Evolutionary conservation across 208 protist species (phyloP).

Genomic region (Leishmania braziliensis): DNA sequence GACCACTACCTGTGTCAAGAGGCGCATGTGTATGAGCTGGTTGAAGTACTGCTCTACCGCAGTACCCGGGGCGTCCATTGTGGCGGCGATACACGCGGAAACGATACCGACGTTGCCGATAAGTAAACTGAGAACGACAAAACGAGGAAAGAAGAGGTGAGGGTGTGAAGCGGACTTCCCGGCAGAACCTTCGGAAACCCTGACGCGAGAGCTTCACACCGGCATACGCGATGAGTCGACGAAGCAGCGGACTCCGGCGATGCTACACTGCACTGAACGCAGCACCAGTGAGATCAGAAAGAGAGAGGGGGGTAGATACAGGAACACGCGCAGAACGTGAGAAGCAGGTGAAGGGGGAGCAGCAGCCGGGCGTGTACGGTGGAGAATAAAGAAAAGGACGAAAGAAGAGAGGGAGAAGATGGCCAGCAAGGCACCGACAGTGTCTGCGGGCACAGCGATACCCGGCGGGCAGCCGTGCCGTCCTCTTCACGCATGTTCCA

Average conservation of each 20-base stretch:
- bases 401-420: background rate
- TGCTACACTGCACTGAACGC: background rate
- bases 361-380: background rate
- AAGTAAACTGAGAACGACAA: constrained; percentile 4
- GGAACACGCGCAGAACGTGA: background rate
- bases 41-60: constrained; percentile 90
- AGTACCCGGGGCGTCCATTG: constrained; percentile 58
- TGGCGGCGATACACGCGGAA: background rate
- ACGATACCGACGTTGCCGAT: background rate
- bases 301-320: too few relatives aligned
- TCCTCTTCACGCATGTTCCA: background rate
- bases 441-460: background rate
- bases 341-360: background rate
- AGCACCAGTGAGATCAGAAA: background rate
- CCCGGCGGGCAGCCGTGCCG: background rate
- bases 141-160: background rate
- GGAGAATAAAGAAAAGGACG: background rate
- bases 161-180: background rate
- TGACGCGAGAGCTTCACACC: background rate
- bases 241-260: background rate
- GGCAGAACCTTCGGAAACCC: background rate
- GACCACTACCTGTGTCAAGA: constrained; percentile 78
- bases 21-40: constrained; percentile 80
- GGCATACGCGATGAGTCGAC: background rate
- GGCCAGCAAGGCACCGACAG: background rate